Evolutionary conservation across 1,284 basidiomycete genomes (phyloP), one percentile per base, ranked within the genome.

Genomic region (Fereydounia khargensis): DNA sequence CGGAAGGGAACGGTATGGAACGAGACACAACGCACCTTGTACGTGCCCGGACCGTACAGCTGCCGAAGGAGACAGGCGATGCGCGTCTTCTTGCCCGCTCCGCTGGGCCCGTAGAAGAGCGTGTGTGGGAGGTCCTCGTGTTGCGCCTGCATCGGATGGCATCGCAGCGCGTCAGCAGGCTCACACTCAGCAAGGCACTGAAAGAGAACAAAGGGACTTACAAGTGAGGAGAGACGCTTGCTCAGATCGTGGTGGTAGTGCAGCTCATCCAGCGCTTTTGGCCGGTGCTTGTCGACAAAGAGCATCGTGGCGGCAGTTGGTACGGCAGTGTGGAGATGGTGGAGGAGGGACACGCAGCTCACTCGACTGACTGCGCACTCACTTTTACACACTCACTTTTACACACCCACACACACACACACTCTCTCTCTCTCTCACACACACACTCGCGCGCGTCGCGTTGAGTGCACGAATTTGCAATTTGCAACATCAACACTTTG

Each of bases 81-180:
- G 37, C 95, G 82, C 27, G 95, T 98, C 82, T 98, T 98, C 80
- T 98, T 98, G 16, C 94, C 94, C 8, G 94, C 91, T 16, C 94
- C 94, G 4, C 89, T 89, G 2, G 94, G 95, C 0, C 94, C 95
- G 73, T 97, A 99, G 79, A 98, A 96, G 10, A 99, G 83, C 79
- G 95, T 86, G 75, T 99, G 94, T 6, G 94, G 94, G 71, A 98
- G 96, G 80, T 98, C 95, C 2, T 65, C 73, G 54, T 64, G 68
- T 6, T 58, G 65, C 18, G 62, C 68, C n/a, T n/a, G n/a, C n/a
- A n/a, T n/a, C n/a, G n/a, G n/a, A n/a, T n/a, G n/a, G n/a, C n/a
- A n/a, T n/a, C n/a, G 56, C 43, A 30, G 38, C 25, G 30, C 28
- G 36, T 42, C 17, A 50, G 39, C 38, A 38, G n/a, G n/a, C n/a